phyloP scores from a whole-genome alignment of 2,329 filamentous ascomycete species.

The Ophiostoma ulmi region DNA sequence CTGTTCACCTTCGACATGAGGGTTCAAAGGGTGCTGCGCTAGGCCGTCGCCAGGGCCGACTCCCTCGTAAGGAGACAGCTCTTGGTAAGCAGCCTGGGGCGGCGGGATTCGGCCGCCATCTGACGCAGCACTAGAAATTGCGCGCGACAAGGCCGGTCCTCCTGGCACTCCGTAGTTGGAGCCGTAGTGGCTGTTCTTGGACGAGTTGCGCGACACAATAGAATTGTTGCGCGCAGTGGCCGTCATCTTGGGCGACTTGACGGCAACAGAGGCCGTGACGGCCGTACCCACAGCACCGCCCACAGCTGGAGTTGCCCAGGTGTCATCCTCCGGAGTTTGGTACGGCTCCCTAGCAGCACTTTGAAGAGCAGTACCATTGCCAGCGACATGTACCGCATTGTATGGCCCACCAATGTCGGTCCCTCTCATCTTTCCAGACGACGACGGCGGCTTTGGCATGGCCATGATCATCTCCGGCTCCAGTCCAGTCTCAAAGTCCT shows the following conservation, averaged over 20 bases:
- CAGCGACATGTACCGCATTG: neutral
- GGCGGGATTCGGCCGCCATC: neutral
- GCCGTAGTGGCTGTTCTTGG: constrained; percentile 15
- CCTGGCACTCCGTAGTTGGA: neutral
- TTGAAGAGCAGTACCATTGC: neutral
- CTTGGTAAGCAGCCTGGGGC: neutral
- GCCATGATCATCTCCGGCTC: constrained; percentile 21
- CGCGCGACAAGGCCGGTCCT: neutral
- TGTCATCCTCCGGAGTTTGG: constrained; percentile 4
- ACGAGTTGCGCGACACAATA: constrained; percentile 22
- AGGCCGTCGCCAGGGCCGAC: constrained; percentile 4
- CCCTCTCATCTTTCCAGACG: neutral
- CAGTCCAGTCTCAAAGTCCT: constrained; percentile 33
- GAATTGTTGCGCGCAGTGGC: constrained; percentile 3
- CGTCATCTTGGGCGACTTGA: constrained; percentile 13
- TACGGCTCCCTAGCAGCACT: neutral
- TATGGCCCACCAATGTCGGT: neutral
- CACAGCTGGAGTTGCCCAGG: constrained; percentile 17
- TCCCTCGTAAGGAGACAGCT: constrained; percentile 27
- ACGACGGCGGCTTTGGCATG: constrained; percentile 4
- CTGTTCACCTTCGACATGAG: constrained; percentile 31
- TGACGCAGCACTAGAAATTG: neutral
- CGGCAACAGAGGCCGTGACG: constrained; percentile 11
- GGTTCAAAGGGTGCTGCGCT: neutral
- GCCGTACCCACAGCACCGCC: neutral